Percentiles rank a stretch among this genome's conserved stretches.
Conservation (phyloP, 768 basidiomycete genomes). For the Favolaschia claudopus region DNA sequence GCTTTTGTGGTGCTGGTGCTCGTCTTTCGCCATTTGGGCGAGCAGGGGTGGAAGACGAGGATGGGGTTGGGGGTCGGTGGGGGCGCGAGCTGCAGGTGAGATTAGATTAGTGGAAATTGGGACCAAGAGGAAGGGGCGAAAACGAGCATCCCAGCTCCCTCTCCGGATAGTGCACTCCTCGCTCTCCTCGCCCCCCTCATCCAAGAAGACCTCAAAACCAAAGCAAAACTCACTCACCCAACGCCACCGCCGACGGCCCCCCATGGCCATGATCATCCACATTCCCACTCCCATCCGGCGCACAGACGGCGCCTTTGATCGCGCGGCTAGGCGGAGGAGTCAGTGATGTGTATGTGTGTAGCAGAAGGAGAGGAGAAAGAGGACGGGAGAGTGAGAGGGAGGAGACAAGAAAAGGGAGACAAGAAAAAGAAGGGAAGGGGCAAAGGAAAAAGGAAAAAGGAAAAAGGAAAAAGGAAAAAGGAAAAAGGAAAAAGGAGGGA, state of each 20-base stretch:
- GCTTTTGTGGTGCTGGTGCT: not conserved
- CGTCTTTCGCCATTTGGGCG: not conserved
- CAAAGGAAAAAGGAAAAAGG: conserved; percentile 40
- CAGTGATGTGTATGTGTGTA: no score
- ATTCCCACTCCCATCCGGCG: no score
- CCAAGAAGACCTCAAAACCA: no score
- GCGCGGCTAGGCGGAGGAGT: no score
- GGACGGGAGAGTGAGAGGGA: no score
- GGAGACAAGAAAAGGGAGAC: no score
- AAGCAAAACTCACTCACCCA: not conserved
- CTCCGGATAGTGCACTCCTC: no score
- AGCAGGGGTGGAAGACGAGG: conserved; percentile 22
- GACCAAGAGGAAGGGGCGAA: not conserved
- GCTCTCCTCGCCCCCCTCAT: no score
- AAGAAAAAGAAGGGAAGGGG: not conserved
- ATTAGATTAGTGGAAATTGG: not conserved
- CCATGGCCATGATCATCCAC: not conserved
- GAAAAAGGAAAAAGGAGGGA: no score
- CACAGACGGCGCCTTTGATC: not conserved
- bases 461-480: no score
- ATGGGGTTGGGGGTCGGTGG: conserved; percentile 22
- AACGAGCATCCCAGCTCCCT: no score
- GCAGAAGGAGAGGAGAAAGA: no score
- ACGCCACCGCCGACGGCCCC: not conserved
- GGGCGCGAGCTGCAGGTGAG: conserved; percentile 7